Evolutionary conservation across 805 yeast genomes (phyloP).

Genomic region (Starmerella ratchasimensis): DNA sequence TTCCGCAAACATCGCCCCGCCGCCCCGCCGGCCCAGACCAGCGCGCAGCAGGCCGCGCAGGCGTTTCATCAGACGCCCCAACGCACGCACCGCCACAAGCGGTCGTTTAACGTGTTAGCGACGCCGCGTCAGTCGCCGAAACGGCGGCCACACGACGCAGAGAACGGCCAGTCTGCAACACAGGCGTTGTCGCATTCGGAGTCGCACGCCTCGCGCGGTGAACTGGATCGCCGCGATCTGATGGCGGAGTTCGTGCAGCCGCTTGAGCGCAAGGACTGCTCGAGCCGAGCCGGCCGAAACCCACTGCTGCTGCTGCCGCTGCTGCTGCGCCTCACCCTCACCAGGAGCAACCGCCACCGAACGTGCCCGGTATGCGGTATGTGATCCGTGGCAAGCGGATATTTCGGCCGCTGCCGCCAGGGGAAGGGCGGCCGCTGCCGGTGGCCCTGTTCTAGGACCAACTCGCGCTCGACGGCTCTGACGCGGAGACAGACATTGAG

Average conservation of each 20-base stretch:
- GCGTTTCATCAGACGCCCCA: neutral
- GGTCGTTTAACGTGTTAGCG: conserved; percentile 2
- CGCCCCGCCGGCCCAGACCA: neutral
- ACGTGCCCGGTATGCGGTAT: conserved; percentile 28
- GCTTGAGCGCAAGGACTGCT: neutral
- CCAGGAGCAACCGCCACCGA: conserved; percentile 17
- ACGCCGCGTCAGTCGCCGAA: conserved; percentile 17
- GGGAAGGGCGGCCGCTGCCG: conserved; percentile 18
- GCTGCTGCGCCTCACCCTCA: conserved; percentile 13
- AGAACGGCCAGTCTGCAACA: too few relatives aligned
- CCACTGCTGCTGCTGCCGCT: neutral
- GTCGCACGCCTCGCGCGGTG: too few relatives aligned
- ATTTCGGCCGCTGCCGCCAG: conserved; percentile 26
- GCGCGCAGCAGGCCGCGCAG: conserved; percentile 1
- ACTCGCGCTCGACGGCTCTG: conserved; percentile 7
- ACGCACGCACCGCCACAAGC: conserved; percentile 3
- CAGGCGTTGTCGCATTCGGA: too few relatives aligned
- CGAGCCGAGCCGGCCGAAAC: neutral
- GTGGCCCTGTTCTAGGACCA: conserved; percentile 15
- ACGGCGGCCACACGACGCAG: too few relatives aligned
- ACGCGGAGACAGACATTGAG: conserved; percentile 16
- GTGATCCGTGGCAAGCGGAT: conserved; percentile 28
- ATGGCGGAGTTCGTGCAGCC: neutral
- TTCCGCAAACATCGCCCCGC: neutral
- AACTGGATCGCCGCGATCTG: too few relatives aligned